Base-by-base conservation (phyloP, 192 early-diverging fungal species). In the Ambispora gerdemannii region DNA sequence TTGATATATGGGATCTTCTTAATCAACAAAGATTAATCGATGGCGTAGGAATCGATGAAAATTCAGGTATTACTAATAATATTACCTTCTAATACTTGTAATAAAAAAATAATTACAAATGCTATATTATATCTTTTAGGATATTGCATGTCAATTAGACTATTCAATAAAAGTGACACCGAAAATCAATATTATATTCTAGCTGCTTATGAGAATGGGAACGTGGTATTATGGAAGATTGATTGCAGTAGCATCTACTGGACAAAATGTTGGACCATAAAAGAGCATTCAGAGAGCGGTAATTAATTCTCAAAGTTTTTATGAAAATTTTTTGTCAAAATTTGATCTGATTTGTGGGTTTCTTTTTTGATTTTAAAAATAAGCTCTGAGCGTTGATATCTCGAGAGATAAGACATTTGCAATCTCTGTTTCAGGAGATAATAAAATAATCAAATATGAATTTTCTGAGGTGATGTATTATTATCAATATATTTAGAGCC, bases 241-340 rank as follows among this genome's bases (percentile, higher is more conserved):
- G 30, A 33, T 13, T 27, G 13, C 27, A 50, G 20, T 55, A 38
- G 22, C 7, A 27, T 10, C 30, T 35, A 28, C 33, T 36, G 4
- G 11, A 64, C 13, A 6, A 20, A 32, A 20, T 24, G 7, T 25
- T 80, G 78, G 78, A 53, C 38, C 17, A 28, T 68, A 27, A 74
- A 73, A 38, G 72, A 69, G 22, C 78, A 80, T 36, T 56, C 49
- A 10, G 78, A 80, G 43, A 71, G 72, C 59, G 75, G 78, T 76
- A 11, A 60, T 11, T 33, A 33, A 43, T 70, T 58, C n/a, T 8
- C 55, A 8, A 11, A 27, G n/a, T 62, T 43, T 19, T 43, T 63
- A 55, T 6, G 61, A 27, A 17, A 3, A 6, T 24, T 49, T 1
- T 63, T 55, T 13, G n/a, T n/a, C n/a, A n/a, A n/a, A n/a, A n/a